phyloP scores from a whole-genome alignment of 768 basidiomycete genomes.

The Vararia minispora region DNA sequence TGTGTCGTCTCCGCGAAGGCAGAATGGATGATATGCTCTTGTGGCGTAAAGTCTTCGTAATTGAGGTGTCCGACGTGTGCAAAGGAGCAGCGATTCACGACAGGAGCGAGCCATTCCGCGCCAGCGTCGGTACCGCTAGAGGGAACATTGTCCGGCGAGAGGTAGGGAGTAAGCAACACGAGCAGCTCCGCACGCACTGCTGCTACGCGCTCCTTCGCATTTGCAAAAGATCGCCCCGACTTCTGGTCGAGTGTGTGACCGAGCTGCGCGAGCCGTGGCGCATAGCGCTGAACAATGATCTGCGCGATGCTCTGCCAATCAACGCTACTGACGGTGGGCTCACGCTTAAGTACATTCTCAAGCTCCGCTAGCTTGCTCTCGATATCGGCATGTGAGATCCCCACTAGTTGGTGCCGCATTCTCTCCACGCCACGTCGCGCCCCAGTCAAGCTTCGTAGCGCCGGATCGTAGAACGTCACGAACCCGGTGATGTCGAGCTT shows the following conservation, averaged over 20 bases:
- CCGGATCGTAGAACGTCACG: conserved; percentile 26
- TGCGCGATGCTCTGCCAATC: conserved; percentile 24
- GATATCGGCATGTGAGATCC: conserved; percentile 18
- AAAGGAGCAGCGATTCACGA: conserved; percentile 1
- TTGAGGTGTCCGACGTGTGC: background rate
- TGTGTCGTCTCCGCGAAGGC: background rate
- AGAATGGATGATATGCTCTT: background rate
- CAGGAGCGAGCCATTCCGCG: background rate
- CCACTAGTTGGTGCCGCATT: conserved; percentile 20
- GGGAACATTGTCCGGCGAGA: conserved; percentile 8
- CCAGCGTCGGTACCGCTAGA: background rate
- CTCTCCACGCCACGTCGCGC: conserved; percentile 17
- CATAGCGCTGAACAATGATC: conserved; percentile 21
- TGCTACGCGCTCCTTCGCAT: conserved; percentile 4
- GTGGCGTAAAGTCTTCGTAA: background rate
- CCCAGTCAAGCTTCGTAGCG: conserved; percentile 18
- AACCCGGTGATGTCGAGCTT: conserved; percentile 22
- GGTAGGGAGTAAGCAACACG: conserved; percentile 19
- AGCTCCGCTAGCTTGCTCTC: conserved; percentile 6
- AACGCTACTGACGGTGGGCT: conserved; percentile 17
- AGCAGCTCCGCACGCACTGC: conserved; percentile 16
- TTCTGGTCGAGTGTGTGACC: conserved; percentile 17
- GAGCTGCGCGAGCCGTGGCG: conserved; percentile 19
- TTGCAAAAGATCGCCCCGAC: background rate
- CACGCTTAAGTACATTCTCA: conserved; percentile 1